Conservation (phyloP, 23 red algal genomes). For the Cyanidium caldarium region DNA sequence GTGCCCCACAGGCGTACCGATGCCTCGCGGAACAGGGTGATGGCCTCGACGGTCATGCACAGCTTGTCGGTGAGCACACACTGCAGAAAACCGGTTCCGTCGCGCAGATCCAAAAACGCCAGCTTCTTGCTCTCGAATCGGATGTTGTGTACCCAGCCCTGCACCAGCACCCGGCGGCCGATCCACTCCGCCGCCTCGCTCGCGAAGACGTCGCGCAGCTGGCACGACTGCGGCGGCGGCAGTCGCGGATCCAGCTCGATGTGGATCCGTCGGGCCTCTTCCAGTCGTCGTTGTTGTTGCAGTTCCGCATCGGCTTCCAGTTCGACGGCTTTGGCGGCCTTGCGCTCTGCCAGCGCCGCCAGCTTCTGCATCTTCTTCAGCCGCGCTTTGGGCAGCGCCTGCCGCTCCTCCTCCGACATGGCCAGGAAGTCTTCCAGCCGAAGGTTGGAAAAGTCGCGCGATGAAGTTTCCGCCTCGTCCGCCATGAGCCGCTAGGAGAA, state of each 20-base stretch:
- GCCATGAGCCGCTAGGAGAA: too few species aligned
- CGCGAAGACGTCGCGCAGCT: conserved; percentile 43
- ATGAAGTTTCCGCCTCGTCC: too few species aligned
- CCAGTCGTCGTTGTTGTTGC: conserved; percentile 34
- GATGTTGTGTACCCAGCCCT: conserved; percentile 81
- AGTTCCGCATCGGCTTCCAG: conserved; percentile 19
- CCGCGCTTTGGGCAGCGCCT: conserved; percentile 20
- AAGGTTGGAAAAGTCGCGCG: not conserved
- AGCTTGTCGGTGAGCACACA: conserved; percentile 60
- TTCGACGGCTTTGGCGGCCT: conserved; percentile 49
- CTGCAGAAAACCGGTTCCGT: conserved; percentile 87
- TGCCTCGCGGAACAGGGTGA: conserved; percentile 63
- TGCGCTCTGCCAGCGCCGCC: conserved; percentile 19
- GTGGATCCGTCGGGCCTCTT: conserved; percentile 39
- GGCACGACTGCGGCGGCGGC: conserved; percentile 23
- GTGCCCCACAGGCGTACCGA: conserved; percentile 59
- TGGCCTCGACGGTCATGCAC: conserved; percentile 79
- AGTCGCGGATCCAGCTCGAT: conserved; percentile 48
- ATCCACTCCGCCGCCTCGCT: not conserved
- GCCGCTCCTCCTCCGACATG: conserved; percentile 25
- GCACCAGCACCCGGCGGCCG: conserved; percentile 27
- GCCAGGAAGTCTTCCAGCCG: conserved; percentile 15
- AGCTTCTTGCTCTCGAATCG: conserved; percentile 72
- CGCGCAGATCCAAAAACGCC: conserved; percentile 82
- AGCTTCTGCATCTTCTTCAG: conserved; percentile 23